Conservation (phyloP, 2,329 filamentous ascomycete species). For the Penicillium decumbens region DNA sequence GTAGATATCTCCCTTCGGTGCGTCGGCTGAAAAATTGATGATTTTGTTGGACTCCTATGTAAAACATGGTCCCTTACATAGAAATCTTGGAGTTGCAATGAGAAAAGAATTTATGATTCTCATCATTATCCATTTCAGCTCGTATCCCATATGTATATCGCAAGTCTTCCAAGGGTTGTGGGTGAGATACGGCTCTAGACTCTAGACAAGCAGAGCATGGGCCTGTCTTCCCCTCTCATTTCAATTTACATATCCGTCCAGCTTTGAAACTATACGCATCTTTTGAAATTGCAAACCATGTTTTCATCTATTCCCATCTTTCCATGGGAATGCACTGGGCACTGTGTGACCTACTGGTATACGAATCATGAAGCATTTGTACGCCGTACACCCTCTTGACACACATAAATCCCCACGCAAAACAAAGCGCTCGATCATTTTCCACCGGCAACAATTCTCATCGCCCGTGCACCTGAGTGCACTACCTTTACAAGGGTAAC, state of each 20-base stretch:
- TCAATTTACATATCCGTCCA: neutral
- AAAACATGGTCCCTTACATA: conserved; percentile 27
- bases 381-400: neutral
- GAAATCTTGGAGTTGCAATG: conserved; percentile 23
- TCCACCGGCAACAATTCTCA: neutral
- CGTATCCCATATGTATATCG: neutral
- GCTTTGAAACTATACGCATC: neutral
- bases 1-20: neutral
- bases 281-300: neutral
- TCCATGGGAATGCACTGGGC: neutral
- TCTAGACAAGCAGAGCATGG: neutral
- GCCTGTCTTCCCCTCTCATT: neutral
- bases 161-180: too few species aligned
- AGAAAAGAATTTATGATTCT: conserved; percentile 26
- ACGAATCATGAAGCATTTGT: neutral
- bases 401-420: neutral
- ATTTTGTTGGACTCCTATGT: conserved; percentile 24
- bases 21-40: conserved; percentile 17
- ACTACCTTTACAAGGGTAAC: conserved; percentile 14
- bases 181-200: neutral
- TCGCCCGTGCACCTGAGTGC: conserved; percentile 7
- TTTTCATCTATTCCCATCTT: neutral
- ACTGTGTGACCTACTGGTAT: neutral
- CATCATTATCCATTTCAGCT: neutral
- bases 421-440: neutral